A percentile compares a stretch with the other conserved stretches of the same genome.
Conservation (phyloP, 495 filamentous ascomycete genomes). For the Penicillium salamii region DNA sequence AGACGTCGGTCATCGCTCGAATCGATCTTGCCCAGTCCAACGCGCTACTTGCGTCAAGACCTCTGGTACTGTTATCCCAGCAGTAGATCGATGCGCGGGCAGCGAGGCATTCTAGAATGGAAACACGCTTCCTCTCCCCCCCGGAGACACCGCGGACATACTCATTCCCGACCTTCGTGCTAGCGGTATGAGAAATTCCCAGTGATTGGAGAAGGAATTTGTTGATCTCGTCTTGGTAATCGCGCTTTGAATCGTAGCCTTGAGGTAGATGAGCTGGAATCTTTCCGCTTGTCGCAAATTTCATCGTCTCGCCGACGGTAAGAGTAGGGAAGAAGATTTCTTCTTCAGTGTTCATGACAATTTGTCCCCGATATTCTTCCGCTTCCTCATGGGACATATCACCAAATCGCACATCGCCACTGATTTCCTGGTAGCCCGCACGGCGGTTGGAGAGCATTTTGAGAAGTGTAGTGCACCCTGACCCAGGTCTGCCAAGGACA, state of each 20-base stretch:
- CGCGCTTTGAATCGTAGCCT: no score
- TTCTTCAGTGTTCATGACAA: conserved; percentile 43
- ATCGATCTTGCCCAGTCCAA: conserved; percentile 67
- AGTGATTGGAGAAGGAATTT: conserved; percentile 47
- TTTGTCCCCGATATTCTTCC: conserved; percentile 54
- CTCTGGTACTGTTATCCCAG: conserved; percentile 82
- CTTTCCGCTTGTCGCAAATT: conserved; percentile 48
- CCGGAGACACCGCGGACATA: conserved; percentile 75
- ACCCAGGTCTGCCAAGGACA: conserved; percentile 66
- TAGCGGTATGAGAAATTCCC: conserved; percentile 50
- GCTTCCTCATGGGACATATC: background rate
- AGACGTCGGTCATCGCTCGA: conserved; percentile 63
- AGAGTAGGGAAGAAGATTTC: conserved; percentile 58
- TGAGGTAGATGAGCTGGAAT: conserved; percentile 8
- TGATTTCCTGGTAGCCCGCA: conserved; percentile 62
- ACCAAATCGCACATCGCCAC: background rate
- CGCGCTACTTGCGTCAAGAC: conserved; percentile 75
- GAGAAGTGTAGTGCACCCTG: conserved; percentile 67
- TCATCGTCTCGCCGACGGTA: conserved; percentile 57
- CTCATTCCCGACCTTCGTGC: conserved; percentile 59
- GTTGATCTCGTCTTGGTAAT: no score
- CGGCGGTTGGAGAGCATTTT: conserved; percentile 68
- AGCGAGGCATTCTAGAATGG: conserved; percentile 51
- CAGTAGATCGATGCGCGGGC: conserved; percentile 64
- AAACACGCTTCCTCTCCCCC: conserved; percentile 72